These are phyloP conservation scores for Coccinonectria pachysandricola DNA, from an alignment of 2,329 filamentous ascomycete species.

Conservation along the genomic window DNA sequence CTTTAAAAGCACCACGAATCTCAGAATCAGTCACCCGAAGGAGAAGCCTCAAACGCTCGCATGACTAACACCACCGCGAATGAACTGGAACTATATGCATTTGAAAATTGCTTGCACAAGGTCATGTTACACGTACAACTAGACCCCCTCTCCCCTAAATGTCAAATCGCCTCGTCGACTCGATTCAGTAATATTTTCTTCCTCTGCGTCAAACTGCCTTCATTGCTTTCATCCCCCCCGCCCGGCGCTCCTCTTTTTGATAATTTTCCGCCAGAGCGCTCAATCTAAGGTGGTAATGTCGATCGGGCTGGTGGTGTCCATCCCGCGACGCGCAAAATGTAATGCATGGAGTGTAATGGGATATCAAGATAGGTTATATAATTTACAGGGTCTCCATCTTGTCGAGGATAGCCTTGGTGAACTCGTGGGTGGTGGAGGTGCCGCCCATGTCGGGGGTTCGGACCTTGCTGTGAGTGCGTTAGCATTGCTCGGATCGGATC, in stretches of 20 bases:
- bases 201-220: conserved; percentile 1
- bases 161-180: conserved; percentile 1
- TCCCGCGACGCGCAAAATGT: conserved; percentile 6
- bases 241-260: conserved; percentile 6
- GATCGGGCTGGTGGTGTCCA: conserved; percentile 10
- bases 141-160: conserved; percentile 2
- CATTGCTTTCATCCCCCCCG: conserved; percentile 6
- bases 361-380: conserved; percentile 13
- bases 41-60: too few relatives aligned
- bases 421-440: conserved; percentile 79
- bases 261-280: conserved; percentile 12
- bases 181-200: conserved; percentile 7
- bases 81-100: too few relatives aligned
- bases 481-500: too few relatives aligned
- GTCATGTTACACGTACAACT: conserved; percentile 18
- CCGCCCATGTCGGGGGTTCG: conserved; percentile 97
- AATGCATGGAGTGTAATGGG: conserved; percentile 12
- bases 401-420: conserved; percentile 86
- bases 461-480: conserved; percentile 52
- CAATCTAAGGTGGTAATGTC: conserved; percentile 11
- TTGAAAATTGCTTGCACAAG: conserved; percentile 15
- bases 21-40: too few relatives aligned
- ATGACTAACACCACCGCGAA: too few relatives aligned
- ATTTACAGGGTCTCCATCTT: conserved; percentile 77
- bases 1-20: too few relatives aligned